A percentile compares a stretch with the other conserved stretches of the same genome.
phyloP scores from a whole-genome alignment of 2,329 filamentous ascomycete genomes.

The Pseudocercospora fijiensis region DNA sequence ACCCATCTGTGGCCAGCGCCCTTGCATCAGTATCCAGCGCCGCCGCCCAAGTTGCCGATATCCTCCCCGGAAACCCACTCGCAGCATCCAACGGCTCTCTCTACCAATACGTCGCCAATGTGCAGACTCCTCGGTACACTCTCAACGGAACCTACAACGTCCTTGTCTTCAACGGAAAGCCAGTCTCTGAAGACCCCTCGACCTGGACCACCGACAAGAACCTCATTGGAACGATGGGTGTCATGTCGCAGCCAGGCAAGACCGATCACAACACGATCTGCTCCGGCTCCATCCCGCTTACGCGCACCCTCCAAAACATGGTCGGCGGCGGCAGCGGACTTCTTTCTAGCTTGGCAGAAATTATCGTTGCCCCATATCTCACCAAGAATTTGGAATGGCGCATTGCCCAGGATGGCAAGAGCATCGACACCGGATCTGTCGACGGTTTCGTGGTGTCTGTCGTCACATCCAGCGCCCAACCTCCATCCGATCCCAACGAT shows the following conservation, averaged over 20 bases:
- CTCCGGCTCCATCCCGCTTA: constrained; percentile 49
- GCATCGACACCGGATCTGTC: constrained; percentile 37
- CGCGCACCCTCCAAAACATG: constrained; percentile 41
- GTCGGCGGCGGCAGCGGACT: constrained; percentile 27
- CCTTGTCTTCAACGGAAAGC: constrained; percentile 65
- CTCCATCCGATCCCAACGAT: constrained; percentile 31
- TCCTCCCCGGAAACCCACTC: constrained; percentile 20
- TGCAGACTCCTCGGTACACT: constrained; percentile 61
- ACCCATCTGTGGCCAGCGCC: neutral
- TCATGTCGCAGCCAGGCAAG: constrained; percentile 30
- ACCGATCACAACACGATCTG: constrained; percentile 31
- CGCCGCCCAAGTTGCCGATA: constrained; percentile 7
- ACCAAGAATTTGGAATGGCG: constrained; percentile 39
- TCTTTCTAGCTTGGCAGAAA: constrained; percentile 36
- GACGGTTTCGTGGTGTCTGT: constrained; percentile 44
- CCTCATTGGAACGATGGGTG: constrained; percentile 61
- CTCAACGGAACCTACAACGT: constrained; percentile 63
- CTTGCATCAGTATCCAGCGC: neutral
- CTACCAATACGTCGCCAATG: constrained; percentile 68
- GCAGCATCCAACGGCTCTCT: constrained; percentile 46
- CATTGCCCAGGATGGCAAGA: constrained; percentile 34
- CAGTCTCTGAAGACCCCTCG: constrained; percentile 41
- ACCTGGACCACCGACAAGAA: constrained; percentile 55
- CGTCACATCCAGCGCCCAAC: constrained; percentile 40
- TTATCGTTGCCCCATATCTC: constrained; percentile 35